Percentiles rank a stretch among this genome's conserved stretches.
phyloP scores from a whole-genome alignment of 2,329 filamentous ascomycete species.

The Sarocladiaceae sp. region DNA sequence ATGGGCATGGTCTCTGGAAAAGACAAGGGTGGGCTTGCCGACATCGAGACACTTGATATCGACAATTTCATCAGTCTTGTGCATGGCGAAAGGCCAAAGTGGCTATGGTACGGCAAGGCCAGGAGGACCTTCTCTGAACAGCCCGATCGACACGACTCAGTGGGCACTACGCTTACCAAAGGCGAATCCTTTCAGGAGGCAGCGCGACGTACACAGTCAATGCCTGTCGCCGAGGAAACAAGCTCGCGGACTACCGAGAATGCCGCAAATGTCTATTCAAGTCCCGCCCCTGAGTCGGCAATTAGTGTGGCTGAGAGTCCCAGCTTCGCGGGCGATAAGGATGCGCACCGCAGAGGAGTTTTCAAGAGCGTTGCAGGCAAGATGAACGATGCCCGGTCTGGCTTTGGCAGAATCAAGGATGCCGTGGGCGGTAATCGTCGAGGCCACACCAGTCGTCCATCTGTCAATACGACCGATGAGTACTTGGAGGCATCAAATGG shows the following conservation, averaged over 20 bases:
- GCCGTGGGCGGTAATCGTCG: slow-evolving; percentile 63
- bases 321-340: slow-evolving; percentile 39
- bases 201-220: slow-evolving; percentile 45
- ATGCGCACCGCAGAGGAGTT: slow-evolving; percentile 59
- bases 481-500: background rate
- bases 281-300: slow-evolving; percentile 39
- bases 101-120: slow-evolving; percentile 91
- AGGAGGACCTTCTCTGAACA: slow-evolving; percentile 54
- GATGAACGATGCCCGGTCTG: slow-evolving; percentile 76
- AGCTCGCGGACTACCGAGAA: slow-evolving; percentile 43
- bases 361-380: slow-evolving; percentile 78
- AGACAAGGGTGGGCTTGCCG: slow-evolving; percentile 85
- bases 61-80: slow-evolving; percentile 76
- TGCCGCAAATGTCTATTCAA: slow-evolving; percentile 36
- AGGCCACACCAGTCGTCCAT: slow-evolving; percentile 50
- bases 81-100: slow-evolving; percentile 80
- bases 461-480: slow-evolving; percentile 22
- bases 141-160: slow-evolving; percentile 33
- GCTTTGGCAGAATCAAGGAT: slow-evolving; percentile 81
- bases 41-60: slow-evolving; percentile 88
- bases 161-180: background rate
- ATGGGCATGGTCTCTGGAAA: slow-evolving; percentile 88
- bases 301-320: slow-evolving; percentile 43
- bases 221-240: slow-evolving; percentile 48
- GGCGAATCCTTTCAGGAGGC: slow-evolving; percentile 1